A percentile compares a stretch with the other conserved stretches of the same genome.
These are phyloP conservation scores for Malassezia arunalokei DNA, from an alignment of 1,284 basidiomycete genomes.

Conservation along the genomic window DNA sequence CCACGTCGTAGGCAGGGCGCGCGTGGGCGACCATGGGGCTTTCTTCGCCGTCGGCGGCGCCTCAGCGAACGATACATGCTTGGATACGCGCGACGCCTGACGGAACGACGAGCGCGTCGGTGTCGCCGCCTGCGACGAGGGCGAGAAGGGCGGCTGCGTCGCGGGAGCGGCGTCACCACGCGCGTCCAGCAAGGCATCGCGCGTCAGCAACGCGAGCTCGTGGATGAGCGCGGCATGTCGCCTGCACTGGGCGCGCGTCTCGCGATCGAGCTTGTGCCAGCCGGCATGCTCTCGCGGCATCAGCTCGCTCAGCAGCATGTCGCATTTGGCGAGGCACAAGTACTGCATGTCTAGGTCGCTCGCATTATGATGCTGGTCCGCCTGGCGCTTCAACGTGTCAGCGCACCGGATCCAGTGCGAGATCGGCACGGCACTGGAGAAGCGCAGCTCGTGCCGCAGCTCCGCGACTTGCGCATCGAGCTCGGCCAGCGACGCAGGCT, in stretches of 20 bases:
- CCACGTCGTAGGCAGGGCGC: neutral
- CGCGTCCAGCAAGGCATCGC: slow-evolving; percentile 1
- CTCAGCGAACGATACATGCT: slow-evolving; percentile 12
- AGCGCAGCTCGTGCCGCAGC: slow-evolving; percentile 1
- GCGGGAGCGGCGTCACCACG: neutral
- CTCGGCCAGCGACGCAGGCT: neutral
- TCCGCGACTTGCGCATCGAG: slow-evolving; percentile 4
- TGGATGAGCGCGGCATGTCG: slow-evolving; percentile 7
- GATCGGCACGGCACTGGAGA: slow-evolving; percentile 2
- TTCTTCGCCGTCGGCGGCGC: neutral
- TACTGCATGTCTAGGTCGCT: slow-evolving; percentile 12
- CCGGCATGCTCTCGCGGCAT: slow-evolving; percentile 17
- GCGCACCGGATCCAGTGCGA: slow-evolving; percentile 12
- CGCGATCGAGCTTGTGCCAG: slow-evolving; percentile 8
- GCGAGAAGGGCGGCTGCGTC: neutral
- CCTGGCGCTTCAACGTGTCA: slow-evolving; percentile 11
- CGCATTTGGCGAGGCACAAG: neutral
- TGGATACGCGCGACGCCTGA: neutral
- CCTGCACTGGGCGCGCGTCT: slow-evolving; percentile 4
- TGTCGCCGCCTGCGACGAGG: neutral
- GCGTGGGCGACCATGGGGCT: neutral
- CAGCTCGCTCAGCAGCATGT: slow-evolving; percentile 16
- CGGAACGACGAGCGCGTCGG: slow-evolving; percentile 9
- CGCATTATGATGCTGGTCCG: slow-evolving; percentile 12
- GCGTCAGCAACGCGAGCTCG: slow-evolving; percentile 4